Evolutionary conservation across 176 grass and related monocot genomes (phyloP).

Genomic region (Carex littledalei): DNA sequence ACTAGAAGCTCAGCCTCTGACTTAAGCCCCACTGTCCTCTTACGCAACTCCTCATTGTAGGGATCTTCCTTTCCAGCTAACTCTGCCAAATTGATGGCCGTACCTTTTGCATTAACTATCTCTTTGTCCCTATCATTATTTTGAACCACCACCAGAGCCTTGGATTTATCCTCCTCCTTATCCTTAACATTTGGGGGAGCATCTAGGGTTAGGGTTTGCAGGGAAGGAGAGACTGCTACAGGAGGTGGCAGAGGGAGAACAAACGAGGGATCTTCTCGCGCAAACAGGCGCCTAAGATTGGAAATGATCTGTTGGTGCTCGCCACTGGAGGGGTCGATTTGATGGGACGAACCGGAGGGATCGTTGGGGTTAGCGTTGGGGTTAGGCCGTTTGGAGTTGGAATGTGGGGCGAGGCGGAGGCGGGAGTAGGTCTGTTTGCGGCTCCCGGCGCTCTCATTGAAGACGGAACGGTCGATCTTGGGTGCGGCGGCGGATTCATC

Average conservation of each 20-base stretch:
- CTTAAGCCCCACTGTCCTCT: conserved; percentile 41
- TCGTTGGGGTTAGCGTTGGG: conserved; percentile 18
- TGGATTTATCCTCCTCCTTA: neutral
- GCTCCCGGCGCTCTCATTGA: conserved; percentile 95
- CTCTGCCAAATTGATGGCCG: conserved; percentile 53
- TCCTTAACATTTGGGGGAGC: neutral
- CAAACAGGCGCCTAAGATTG: conserved; percentile 53
- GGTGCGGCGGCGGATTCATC: conserved; percentile 36
- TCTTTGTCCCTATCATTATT: conserved; percentile 48
- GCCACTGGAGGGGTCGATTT: conserved; percentile 2
- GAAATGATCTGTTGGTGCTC: conserved; percentile 30
- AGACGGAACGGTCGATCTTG: conserved; percentile 73
- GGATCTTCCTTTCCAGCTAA: conserved; percentile 44
- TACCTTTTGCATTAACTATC: conserved; percentile 50
- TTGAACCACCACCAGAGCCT: conserved; percentile 8
- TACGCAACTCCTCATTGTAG: conserved; percentile 50
- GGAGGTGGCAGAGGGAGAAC: conserved; percentile 17
- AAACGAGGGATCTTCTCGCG: conserved; percentile 21
- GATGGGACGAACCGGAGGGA: conserved; percentile 8
- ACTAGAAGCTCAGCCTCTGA: conserved; percentile 52
- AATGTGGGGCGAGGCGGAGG: conserved; percentile 45
- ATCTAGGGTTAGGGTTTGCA: conserved; percentile 40
- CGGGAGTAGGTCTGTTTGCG: conserved; percentile 89
- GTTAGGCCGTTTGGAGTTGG: conserved; percentile 17
- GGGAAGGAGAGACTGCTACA: neutral